Evolutionary conservation across 495 filamentous ascomycete genomes (phyloP), one percentile per base, ranked within the genome.

Genomic region (Podospora didyma): DNA sequence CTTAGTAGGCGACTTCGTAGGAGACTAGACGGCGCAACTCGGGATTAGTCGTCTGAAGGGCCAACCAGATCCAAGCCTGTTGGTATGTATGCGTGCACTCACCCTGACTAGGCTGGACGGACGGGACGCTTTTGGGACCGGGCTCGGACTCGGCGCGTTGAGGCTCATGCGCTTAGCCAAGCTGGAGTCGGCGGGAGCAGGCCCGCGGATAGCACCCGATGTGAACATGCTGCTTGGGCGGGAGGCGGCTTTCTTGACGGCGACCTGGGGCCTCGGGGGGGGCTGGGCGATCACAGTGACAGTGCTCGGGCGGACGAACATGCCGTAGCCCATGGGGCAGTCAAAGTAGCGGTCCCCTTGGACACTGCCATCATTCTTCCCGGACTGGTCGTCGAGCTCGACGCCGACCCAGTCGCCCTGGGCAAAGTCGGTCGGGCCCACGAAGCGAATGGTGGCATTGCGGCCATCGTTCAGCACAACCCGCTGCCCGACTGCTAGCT

Each of bases 351-450:
- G 79, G 60, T 92, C 82, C 42, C 91, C 93, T 69, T 93, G 82
- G 39, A 97, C 89, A 26, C 87, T 83, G 61, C 94, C 94, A 79
- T 98, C 90, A 64, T 98, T 97, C 74, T 98, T 97, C 11, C 94
- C 94, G 11, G 78, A 80, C n/a, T 83, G 75, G 35, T 88, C 87
- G 41, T 89, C 85, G 56, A 98, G 81, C 78, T 96, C 92, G 46
- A 97, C 80, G 50, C 94, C 94, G 50, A 96, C 76, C 90, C 93
- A 98, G 24, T 89, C 86, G 52, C 92, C 95, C 3, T 70, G 67
- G 31, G 89, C 84, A 70, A 97, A 96, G 57, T 81, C 73, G 23
- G 92, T 89, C 45, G 79, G 75, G 59, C 94, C 94, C 57, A 90
- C 72, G 69, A 86, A 98, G 63, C 89, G 89, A 45, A 97, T 80